Conservation (phyloP, 306 rosid species). For the Pyrus pyrifolia region DNA sequence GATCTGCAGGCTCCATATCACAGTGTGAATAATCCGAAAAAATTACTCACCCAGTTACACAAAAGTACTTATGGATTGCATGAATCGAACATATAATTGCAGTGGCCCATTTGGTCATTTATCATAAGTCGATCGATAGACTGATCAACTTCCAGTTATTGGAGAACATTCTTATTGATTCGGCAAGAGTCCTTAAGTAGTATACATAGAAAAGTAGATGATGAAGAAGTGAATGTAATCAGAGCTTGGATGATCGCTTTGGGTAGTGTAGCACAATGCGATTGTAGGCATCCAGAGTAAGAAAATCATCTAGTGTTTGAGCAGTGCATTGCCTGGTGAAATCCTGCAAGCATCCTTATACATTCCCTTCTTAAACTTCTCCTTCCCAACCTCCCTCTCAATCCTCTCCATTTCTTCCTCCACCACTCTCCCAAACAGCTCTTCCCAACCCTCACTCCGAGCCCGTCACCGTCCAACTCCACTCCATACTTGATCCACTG, state of each 20-base stretch:
- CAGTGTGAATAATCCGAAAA: too few relatives aligned
- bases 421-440: constrained; percentile 67
- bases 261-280: constrained; percentile 53
- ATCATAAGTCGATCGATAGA: not conserved
- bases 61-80: not conserved
- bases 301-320: constrained; percentile 64
- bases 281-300: constrained; percentile 71
- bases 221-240: not conserved
- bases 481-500: constrained; percentile 87
- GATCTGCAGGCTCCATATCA: too few relatives aligned
- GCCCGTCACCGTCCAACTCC: constrained; percentile 67
- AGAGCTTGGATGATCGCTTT: constrained; percentile 41
- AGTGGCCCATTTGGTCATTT: not conserved
- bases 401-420: constrained; percentile 88
- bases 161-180: not conserved
- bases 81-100: not conserved
- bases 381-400: constrained; percentile 70
- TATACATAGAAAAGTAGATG: not conserved
- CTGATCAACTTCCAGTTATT: not conserved
- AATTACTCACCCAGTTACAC: not conserved
- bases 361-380: constrained; percentile 61
- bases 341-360: constrained; percentile 64
- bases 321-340: constrained; percentile 70
- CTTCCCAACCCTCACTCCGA: constrained; percentile 62
- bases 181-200: not conserved